Evolutionary conservation across 1,284 basidiomycete genomes (phyloP).

Genomic region (Leccinum huronense): DNA sequence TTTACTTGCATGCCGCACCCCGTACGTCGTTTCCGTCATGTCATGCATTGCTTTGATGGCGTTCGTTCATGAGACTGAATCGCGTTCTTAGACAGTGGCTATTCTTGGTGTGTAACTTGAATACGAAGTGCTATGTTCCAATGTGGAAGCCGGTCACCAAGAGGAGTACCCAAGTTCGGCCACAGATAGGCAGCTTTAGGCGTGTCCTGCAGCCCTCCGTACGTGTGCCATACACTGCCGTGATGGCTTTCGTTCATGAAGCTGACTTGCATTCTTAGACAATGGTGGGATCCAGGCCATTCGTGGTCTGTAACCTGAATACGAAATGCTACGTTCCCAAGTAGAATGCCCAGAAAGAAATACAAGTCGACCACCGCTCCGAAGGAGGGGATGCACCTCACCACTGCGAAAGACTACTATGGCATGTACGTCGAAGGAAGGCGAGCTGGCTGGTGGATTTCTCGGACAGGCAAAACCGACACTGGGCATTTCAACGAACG

Average conservation of each 20-base stretch:
- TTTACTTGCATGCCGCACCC: not conserved
- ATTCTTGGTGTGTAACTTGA: constrained; percentile 12
- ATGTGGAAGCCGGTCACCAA: not conserved
- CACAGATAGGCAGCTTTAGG: no score
- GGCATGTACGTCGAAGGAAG: no score
- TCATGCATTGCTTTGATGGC: not conserved
- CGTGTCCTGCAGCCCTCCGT: no score
- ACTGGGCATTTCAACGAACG: no score
- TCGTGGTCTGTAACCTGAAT: not conserved
- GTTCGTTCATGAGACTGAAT: not conserved
- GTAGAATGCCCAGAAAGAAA: not conserved
- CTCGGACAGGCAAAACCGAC: no score
- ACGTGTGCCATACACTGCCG: not conserved
- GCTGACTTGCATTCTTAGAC: constrained; percentile 1
- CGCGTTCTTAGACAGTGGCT: not conserved
- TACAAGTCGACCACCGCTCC: no score
- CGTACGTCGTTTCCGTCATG: constrained; percentile 10
- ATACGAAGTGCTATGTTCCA: constrained; percentile 10
- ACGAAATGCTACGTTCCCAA: constrained; percentile 9
- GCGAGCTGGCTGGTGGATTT: no score
- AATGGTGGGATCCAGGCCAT: not conserved
- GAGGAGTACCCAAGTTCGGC: not conserved
- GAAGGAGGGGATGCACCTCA: no score
- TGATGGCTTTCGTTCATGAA: not conserved
- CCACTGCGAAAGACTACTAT: no score